Evolutionary conservation across 345 rosid species (phyloP).

Genomic region (Noccaea bulbosa): DNA sequence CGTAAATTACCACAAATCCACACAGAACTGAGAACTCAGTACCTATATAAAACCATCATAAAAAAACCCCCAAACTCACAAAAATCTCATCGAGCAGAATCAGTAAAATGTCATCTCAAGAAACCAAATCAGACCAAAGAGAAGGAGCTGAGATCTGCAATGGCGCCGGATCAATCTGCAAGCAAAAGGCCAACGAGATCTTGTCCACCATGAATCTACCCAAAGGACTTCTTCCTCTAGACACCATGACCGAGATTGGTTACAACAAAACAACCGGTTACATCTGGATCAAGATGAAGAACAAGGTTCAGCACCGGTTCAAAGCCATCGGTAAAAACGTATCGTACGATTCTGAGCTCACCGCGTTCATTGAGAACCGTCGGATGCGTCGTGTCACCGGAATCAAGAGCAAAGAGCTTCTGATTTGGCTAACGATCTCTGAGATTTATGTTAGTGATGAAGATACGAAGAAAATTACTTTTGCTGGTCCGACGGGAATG

Average conservation of each 20-base stretch:
- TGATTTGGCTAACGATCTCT: constrained; percentile 62
- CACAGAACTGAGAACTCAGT: background rate
- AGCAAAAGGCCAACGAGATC: constrained; percentile 51
- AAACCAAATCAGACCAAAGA: constrained; percentile 38
- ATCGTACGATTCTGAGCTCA: constrained; percentile 56
- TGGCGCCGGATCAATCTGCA: constrained; percentile 51
- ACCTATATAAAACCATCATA: background rate
- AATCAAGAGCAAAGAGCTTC: constrained; percentile 60
- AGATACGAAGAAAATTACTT: constrained; percentile 47
- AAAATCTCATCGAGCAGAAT: background rate
- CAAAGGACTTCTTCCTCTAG: constrained; percentile 58
- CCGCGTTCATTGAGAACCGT: constrained; percentile 56
- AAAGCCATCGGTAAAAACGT: constrained; percentile 46
- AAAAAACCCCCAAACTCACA: background rate
- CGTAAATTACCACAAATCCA: background rate
- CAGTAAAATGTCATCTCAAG: constrained; percentile 38
- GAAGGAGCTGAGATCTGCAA: constrained; percentile 59
- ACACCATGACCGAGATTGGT: constrained; percentile 61
- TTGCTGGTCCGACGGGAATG: constrained; percentile 54
- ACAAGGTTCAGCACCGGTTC: constrained; percentile 50
- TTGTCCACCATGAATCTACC: constrained; percentile 55
- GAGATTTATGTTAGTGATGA: constrained; percentile 51
- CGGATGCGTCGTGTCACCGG: constrained; percentile 56
- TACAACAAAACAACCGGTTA: constrained; percentile 56
- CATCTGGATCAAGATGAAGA: constrained; percentile 65